phyloP scores from a whole-genome alignment of 2,329 filamentous ascomycete species.

The Cercospora beticola region DNA sequence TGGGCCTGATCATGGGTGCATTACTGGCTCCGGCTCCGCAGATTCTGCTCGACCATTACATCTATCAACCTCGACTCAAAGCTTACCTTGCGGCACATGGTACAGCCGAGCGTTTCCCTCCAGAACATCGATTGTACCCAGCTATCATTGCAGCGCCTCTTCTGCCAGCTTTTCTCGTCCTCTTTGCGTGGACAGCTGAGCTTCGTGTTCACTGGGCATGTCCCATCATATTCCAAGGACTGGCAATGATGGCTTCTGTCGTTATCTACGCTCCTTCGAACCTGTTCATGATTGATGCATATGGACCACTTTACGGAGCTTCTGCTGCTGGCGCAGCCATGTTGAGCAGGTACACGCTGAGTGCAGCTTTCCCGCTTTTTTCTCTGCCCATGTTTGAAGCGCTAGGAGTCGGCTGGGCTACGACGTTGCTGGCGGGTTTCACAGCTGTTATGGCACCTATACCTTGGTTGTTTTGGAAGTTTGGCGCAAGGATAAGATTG shows the following conservation, averaged over 20 bases:
- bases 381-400: constrained; percentile 39
- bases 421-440: constrained; percentile 42
- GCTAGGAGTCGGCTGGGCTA: constrained; percentile 45
- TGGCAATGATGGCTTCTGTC: constrained; percentile 27
- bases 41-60: constrained; percentile 28
- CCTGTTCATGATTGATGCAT: constrained; percentile 45
- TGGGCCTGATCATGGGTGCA: constrained; percentile 33
- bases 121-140: constrained; percentile 39
- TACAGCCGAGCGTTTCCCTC: constrained; percentile 22
- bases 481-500: constrained; percentile 26
- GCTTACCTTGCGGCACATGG: neutral
- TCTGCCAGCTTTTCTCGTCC: constrained; percentile 37
- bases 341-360: constrained; percentile 38
- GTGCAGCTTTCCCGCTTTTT: constrained; percentile 43
- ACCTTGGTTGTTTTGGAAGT: constrained; percentile 35
- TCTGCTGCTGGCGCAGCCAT: constrained; percentile 38
- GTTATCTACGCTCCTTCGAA: constrained; percentile 40
- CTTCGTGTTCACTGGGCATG: constrained; percentile 42
- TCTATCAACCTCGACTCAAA: constrained; percentile 33
- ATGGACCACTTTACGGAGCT: constrained; percentile 42
- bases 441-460: constrained; percentile 35
- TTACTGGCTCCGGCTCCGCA: constrained; percentile 29
- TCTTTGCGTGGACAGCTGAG: constrained; percentile 39
- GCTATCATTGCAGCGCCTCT: constrained; percentile 37
- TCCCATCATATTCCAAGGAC: constrained; percentile 35